A percentile compares a stretch with the other conserved stretches of the same genome.
Evolutionary conservation across 768 basidiomycete genomes (phyloP).

Genomic region (Trichaptum fuscoviolaceum): DNA sequence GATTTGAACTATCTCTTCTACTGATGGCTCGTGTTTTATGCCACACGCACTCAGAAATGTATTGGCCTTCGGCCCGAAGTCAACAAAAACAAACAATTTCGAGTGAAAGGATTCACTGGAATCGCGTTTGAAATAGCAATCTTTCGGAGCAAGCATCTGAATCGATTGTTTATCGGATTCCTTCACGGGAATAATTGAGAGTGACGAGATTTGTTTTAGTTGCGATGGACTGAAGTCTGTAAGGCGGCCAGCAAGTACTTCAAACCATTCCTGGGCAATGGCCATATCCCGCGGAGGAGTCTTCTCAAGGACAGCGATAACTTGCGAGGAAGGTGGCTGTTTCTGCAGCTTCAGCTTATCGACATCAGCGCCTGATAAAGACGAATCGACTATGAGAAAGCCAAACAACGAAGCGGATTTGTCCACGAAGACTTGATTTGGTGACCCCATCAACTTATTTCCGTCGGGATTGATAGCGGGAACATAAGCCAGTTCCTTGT

Average conservation of each 20-base stretch:
- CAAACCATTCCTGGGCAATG: conserved; percentile 63
- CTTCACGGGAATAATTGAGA: conserved; percentile 63
- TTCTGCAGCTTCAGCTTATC: conserved; percentile 63
- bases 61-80: conserved; percentile 81
- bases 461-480: conserved; percentile 59
- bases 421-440: conserved; percentile 67
- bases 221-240: conserved; percentile 57
- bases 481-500: conserved; percentile 64
- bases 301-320: conserved; percentile 54
- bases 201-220: conserved; percentile 48
- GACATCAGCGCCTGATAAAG: conserved; percentile 44
- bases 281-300: conserved; percentile 51
- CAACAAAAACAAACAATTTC: conserved; percentile 81
- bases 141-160: conserved; percentile 50
- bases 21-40: conserved; percentile 79
- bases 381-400: conserved; percentile 60
- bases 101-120: conserved; percentile 60
- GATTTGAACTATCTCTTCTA: conserved; percentile 73
- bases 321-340: conserved; percentile 58
- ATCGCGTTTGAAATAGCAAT: conserved; percentile 63
- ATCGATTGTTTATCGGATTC: conserved; percentile 19
- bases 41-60: conserved; percentile 84
- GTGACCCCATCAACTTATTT: conserved; percentile 47
- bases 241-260: conserved; percentile 56
- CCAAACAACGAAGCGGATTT: conserved; percentile 70